Evolutionary conservation across 2,329 filamentous ascomycete species (phyloP).

Genomic region (Fusarium guadeloupense): DNA sequence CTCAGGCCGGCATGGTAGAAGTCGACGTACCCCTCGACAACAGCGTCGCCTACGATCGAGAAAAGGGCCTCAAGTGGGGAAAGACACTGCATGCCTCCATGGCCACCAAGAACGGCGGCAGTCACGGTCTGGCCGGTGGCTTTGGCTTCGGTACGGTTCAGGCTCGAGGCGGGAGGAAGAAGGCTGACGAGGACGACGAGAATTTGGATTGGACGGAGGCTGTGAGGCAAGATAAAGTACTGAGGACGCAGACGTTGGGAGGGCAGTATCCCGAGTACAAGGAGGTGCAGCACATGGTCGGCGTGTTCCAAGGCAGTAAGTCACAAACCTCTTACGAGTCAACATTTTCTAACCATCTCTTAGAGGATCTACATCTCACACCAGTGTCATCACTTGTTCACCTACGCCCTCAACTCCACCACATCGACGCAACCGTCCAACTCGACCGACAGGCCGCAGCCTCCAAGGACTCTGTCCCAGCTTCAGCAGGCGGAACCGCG

Average conservation of each 20-base stretch:
- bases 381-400: constrained; percentile 85
- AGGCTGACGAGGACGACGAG: constrained; percentile 58
- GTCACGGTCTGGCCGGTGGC: constrained; percentile 75
- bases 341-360: constrained; percentile 25
- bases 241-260: constrained; percentile 84
- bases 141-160: constrained; percentile 69
- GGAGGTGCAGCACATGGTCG: constrained; percentile 87
- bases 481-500: constrained; percentile 60
- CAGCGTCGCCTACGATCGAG: constrained; percentile 78
- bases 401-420: constrained; percentile 90
- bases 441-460: constrained; percentile 63
- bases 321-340: constrained; percentile 23
- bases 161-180: constrained; percentile 51
- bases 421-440: constrained; percentile 86
- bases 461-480: constrained; percentile 48
- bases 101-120: constrained; percentile 68
- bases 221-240: constrained; percentile 73
- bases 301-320: constrained; percentile 85
- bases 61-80: constrained; percentile 85
- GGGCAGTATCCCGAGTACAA: constrained; percentile 78
- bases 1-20: constrained; percentile 83
- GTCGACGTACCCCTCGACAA: constrained; percentile 88
- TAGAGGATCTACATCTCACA: constrained; percentile 87
- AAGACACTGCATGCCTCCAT: constrained; percentile 73
- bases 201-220: constrained; percentile 72